A percentile compares a stretch with the other conserved stretches of the same genome.
These are phyloP conservation scores for Penicillium lividum DNA, from an alignment of 495 filamentous ascomycete genomes.

Conservation along the genomic window DNA sequence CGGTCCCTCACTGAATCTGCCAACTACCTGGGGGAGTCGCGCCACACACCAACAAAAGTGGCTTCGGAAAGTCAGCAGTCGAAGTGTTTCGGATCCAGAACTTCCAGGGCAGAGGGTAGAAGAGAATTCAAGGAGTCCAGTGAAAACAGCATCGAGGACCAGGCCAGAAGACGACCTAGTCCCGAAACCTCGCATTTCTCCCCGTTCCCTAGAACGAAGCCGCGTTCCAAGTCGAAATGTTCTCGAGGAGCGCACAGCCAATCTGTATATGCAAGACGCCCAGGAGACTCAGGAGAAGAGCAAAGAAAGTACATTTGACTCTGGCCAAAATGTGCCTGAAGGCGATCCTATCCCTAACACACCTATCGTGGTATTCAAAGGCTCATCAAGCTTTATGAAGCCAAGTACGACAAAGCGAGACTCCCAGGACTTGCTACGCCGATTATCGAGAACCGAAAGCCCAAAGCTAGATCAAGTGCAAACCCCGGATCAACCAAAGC, in stretches of 20 bases:
- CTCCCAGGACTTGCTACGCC: slow-evolving; percentile 65
- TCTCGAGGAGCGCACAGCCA: slow-evolving; percentile 26
- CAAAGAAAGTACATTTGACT: slow-evolving; percentile 21
- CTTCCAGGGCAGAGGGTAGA: slow-evolving; percentile 2
- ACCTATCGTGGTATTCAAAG: slow-evolving; percentile 54
- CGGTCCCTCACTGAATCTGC: slow-evolving; percentile 56
- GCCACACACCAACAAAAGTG: slow-evolving; percentile 54
- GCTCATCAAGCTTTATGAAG: slow-evolving; percentile 30
- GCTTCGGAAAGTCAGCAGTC: slow-evolving; percentile 44
- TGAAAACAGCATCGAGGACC: slow-evolving; percentile 10
- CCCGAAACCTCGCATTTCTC: slow-evolving; percentile 20
- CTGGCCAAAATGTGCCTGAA: slow-evolving; percentile 31
- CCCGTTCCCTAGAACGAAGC: slow-evolving; percentile 21
- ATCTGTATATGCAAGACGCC: slow-evolving; percentile 9
- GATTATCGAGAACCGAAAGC: slow-evolving; percentile 62
- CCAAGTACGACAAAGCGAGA: slow-evolving; percentile 51
- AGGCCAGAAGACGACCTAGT: slow-evolving; percentile 18
- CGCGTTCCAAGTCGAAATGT: slow-evolving; percentile 18
- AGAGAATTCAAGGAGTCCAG: background rate
- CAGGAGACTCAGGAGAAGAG: slow-evolving; percentile 17
- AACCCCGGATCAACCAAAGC: slow-evolving; percentile 45
- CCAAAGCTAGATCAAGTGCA: slow-evolving; percentile 30
- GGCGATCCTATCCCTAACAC: slow-evolving; percentile 51
- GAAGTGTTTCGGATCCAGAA: slow-evolving; percentile 25
- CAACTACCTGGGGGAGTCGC: slow-evolving; percentile 60